Evolutionary conservation across 805 yeast genomes (phyloP), one percentile per base, ranked within the genome.

Genomic region (Candida nemodendra): DNA sequence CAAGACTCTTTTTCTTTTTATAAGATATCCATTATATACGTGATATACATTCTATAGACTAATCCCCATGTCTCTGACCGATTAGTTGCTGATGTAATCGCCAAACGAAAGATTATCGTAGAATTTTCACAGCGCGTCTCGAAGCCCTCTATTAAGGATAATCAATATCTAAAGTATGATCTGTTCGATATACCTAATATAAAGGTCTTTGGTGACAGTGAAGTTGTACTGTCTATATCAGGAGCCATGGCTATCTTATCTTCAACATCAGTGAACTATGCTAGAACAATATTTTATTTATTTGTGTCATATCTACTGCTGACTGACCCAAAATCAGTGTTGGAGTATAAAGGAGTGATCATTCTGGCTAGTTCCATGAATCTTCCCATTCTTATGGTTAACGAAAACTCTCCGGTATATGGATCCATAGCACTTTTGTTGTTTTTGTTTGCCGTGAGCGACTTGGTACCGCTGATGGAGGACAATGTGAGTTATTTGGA

Each of bases 401-500:
- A 59, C 34, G 64, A 56, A 19, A 50, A 51, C 17, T 56, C 61
- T 2, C 65, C 62, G 27, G 46, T 61, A 6, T 62, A 61, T 42
- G 85, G 86, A 1, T 34, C 74, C 1, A 50, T 79, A 26, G 69
- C 78, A 2, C 38, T 78, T 3, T 48, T 79, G 15, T 57, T 81
- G 17, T 57, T 63, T 0, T 46, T 72, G 3, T 47, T 69, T 29
- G 77, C 78, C 0, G 6, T 78, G 4, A 53, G 66, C 18, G 93
- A 84, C 57, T 50, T 82, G 30, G 64, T 80, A 12, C 85, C 88
- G n/a, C 56, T 79, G 29, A 34, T 76, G 15, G 77, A 64, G 30
- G 58, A 54, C 9, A 74, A 74, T 35, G 34, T 39, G 9, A 42
- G 47, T 18, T 80, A 74, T 57, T 82, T 83, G 51, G 81, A 79